phyloP scores from a whole-genome alignment of 225 moss, liverwort and hornwort species.

The Neckera pumila region DNA sequence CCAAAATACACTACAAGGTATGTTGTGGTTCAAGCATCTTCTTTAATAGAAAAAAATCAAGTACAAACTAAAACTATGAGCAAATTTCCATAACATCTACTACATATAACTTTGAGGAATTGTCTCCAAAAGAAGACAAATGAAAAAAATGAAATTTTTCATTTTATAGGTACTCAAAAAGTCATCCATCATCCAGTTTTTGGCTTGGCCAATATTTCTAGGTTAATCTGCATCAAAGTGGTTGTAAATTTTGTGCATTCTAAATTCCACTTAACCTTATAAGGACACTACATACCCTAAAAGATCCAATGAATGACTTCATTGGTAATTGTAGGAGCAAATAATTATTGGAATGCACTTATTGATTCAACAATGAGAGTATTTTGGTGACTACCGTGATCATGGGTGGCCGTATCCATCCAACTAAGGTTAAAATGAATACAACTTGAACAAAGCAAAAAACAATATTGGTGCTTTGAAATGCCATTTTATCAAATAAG shows the following conservation, averaged over 20 bases:
- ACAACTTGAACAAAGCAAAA: fast-evolving
- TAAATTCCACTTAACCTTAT: background rate
- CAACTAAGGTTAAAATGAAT: fast-evolving
- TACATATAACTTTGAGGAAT: background rate
- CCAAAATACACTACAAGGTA: background rate
- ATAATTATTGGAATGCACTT: background rate
- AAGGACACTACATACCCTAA: fast-evolving
- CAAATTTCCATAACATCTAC: background rate
- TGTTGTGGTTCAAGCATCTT: fast-evolving
- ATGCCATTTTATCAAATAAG: background rate
- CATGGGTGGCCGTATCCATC: fast-evolving
- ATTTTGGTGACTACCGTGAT: background rate
- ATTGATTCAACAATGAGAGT: background rate
- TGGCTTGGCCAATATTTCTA: fast-evolving
- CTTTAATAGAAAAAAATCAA: background rate
- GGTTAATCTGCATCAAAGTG: fast-evolving
- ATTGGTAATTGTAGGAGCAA: fast-evolving
- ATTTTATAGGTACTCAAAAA: background rate
- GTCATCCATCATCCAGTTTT: background rate
- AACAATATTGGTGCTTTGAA: background rate
- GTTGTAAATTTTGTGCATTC: background rate
- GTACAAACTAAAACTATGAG: background rate
- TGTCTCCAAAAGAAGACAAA: fast-evolving
- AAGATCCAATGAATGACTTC: fast-evolving
- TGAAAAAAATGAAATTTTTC: background rate